Percentiles rank a stretch among this genome's conserved stretches.
phyloP scores from a whole-genome alignment of 257 asterid genomes.

The Ballota nigra region DNA sequence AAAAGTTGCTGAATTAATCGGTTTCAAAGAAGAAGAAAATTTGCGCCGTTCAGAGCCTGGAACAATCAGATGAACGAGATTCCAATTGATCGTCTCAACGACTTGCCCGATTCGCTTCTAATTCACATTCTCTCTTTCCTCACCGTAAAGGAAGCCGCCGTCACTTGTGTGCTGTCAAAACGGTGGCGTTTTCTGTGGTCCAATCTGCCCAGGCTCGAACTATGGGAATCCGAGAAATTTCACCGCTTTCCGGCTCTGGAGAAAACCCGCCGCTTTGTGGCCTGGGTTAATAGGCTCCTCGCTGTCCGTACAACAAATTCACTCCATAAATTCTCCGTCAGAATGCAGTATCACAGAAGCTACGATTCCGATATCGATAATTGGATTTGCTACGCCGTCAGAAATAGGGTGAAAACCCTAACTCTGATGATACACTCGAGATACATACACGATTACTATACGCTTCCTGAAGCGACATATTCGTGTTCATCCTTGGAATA shows the following conservation, averaged over 20 bases:
- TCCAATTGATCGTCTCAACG: neutral
- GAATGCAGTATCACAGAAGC: neutral
- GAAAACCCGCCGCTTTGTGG: neutral
- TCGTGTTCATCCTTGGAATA: neutral
- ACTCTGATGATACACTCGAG: neutral
- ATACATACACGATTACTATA: neutral
- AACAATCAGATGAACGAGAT: too few relatives aligned
- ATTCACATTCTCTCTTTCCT: neutral
- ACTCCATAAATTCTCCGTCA: neutral
- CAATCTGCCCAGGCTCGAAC: neutral
- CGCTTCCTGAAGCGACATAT: neutral
- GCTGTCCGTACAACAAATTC: neutral
- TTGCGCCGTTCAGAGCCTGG: too few relatives aligned
- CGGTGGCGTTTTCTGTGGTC: neutral
- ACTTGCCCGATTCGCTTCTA: neutral
- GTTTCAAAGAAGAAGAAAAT: neutral
- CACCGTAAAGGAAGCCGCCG: neutral
- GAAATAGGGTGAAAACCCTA: conserved; percentile 3
- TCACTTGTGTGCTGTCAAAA: neutral
- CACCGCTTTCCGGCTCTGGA: too few relatives aligned
- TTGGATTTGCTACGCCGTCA: conserved; percentile 6
- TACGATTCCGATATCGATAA: neutral
- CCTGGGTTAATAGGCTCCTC: neutral
- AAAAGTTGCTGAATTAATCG: neutral
- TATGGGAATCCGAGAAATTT: neutral